Evolutionary conservation across 768 basidiomycete species (phyloP).

Genomic region (Stropharia rugosoannulata): DNA sequence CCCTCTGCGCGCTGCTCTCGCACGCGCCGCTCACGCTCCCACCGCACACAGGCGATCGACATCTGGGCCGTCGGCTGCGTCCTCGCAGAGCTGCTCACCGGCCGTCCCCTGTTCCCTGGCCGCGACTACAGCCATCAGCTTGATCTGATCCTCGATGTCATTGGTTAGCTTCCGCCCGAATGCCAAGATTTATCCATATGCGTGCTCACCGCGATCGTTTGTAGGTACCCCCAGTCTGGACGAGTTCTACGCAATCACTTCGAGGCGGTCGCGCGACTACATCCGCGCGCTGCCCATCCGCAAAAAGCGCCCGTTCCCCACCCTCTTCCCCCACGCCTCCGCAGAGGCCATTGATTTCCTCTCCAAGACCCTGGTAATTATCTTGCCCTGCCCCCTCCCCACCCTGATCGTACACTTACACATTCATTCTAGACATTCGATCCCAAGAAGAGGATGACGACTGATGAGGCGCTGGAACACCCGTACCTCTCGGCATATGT

Average conservation of each 20-base stretch:
- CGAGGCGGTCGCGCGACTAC: slow-evolving; percentile 82
- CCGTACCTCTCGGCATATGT: slow-evolving; percentile 82
- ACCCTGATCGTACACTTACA: slow-evolving; percentile 15
- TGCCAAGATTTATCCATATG: background rate
- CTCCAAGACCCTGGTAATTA: slow-evolving; percentile 61
- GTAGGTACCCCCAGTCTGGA: slow-evolving; percentile 81
- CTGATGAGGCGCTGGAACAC: slow-evolving; percentile 80
- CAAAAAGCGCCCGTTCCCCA: slow-evolving; percentile 67
- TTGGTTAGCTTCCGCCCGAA: slow-evolving; percentile 45
- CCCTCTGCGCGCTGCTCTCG: slow-evolving; percentile 1
- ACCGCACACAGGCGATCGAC: slow-evolving; percentile 48
- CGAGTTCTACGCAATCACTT: slow-evolving; percentile 90
- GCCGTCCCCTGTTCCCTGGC: slow-evolving; percentile 85
- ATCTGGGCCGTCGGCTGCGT: slow-evolving; percentile 77
- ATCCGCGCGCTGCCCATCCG: slow-evolving; percentile 84
- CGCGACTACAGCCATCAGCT: slow-evolving; percentile 88
- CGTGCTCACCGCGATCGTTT: background rate
- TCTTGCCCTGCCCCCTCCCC: background rate
- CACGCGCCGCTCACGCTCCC: background rate
- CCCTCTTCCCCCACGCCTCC: slow-evolving; percentile 77
- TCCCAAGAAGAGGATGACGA: slow-evolving; percentile 80
- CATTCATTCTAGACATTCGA: slow-evolving; percentile 65
- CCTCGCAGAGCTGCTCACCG: slow-evolving; percentile 79
- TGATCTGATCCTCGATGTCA: slow-evolving; percentile 83
- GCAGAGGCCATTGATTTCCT: slow-evolving; percentile 72